Base-by-base conservation (phyloP, 2,329 filamentous ascomycete genomes). In the Venturia asperata region DNA sequence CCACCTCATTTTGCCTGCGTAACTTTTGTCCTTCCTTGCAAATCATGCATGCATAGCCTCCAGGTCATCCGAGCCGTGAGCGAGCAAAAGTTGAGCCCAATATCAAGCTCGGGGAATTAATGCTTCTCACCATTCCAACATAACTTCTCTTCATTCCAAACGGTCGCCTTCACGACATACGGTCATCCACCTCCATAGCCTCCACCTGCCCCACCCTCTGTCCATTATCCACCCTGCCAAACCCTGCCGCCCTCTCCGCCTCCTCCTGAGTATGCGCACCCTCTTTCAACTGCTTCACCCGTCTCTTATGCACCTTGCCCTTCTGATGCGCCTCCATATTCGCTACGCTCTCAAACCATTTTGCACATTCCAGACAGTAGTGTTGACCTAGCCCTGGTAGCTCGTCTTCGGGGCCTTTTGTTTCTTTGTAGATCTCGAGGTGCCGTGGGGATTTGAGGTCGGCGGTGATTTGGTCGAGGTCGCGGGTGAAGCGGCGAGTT, bases 361-460 rank as follows among this genome's bases (percentile, higher is more conserved):
- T 97, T 68, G 94, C 89, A 76, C 94, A 99, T 77, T 96, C 90
- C 19, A 89, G 82, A 76, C 94, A 99, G 77, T 97, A 97, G 75
- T 87, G 87, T 70, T 86, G 83, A 34, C 94, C 94, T 61, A 97
- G 81, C 0, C 87, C 93, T 3, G 94, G 94, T 43, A 97, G 82
- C 72, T 97, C 94, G 72, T 97, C 94, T 74, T 97, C 93, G 27
- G 84, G 79, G 6, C 88, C 85, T 74, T 96, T 95, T 55, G 87
- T 85, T 62, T 86, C 83, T 74, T 92, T 89, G 81, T 88, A 92
- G 69, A 90, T 85, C 60, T 85, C 79, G 42, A 99, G 85, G 73
- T 97, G 92, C 74, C 87, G 89, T 24, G 90, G 84, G 41, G 88
- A 89, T 68, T 83, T 80, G 65, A 97, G 78, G 76, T 99, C 94